These are phyloP conservation scores for Epichloe aotearoae DNA, from an alignment of 2,329 filamentous ascomycete genomes.

Conservation along the genomic window DNA sequence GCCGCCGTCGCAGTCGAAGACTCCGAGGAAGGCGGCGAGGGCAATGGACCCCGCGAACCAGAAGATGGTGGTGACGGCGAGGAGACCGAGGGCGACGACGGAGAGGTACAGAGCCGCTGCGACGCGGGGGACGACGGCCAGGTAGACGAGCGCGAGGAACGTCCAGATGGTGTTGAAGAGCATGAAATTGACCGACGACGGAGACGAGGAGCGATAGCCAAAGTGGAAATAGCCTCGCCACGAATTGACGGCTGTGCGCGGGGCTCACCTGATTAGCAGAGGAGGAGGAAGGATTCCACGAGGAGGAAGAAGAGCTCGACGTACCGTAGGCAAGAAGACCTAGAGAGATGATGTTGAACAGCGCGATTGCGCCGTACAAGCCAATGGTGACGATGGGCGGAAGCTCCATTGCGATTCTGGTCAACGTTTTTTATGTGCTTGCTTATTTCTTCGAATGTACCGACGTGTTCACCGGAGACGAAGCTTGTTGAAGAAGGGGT, in stretches of 20 bases:
- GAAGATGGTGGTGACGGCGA: conserved; percentile 66
- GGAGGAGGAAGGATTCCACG: neutral
- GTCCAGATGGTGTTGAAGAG: conserved; percentile 72
- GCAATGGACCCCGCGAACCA: conserved; percentile 85
- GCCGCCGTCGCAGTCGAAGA: conserved; percentile 37
- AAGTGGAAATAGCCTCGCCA: neutral
- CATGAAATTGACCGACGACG: conserved; percentile 58
- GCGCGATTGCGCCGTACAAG: conserved; percentile 5
- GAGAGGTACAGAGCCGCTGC: conserved; percentile 47
- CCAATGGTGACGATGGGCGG: conserved; percentile 1
- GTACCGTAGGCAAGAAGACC: conserved; percentile 6
- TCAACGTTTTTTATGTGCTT: too few species aligned
- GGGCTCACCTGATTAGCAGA: neutral
- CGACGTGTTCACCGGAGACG: too few species aligned
- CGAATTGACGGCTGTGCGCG: conserved; percentile 6
- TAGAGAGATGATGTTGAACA: conserved; percentile 4
- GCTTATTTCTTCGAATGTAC: too few species aligned
- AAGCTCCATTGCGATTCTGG: conserved; percentile 4
- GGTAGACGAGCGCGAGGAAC: conserved; percentile 55
- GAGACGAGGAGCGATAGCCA: conserved; percentile 32
- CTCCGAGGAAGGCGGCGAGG: conserved; percentile 50
- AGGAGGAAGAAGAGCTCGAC: neutral
- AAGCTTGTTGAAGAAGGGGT: neutral
- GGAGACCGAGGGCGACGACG: conserved; percentile 51
- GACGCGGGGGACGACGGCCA: conserved; percentile 53